phyloP scores from a whole-genome alignment of 169 alveolate species.

The Plasmodium billcollinsi region DNA sequence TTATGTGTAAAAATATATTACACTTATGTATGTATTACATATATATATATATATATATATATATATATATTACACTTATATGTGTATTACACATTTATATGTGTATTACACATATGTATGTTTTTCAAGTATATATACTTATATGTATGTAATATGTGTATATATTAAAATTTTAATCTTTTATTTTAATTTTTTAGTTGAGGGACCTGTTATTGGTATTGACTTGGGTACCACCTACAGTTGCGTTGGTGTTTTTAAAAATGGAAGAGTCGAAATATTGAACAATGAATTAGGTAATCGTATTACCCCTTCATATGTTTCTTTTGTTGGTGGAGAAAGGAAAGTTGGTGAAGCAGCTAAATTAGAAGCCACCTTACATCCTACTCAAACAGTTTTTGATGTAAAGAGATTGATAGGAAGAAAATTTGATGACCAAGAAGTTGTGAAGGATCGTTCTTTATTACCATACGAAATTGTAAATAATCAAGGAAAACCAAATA shows the following conservation, averaged over 20 bases:
- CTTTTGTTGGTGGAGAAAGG: constrained; percentile 97
- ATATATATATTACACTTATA: background rate
- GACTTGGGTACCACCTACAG: constrained; percentile 99
- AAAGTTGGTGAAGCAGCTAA: constrained; percentile 98
- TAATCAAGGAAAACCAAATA: constrained; percentile 95
- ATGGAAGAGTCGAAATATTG: constrained; percentile 98
- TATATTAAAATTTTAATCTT: background rate
- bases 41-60: background rate
- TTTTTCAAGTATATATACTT: no score
- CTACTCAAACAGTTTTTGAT: constrained; percentile 97
- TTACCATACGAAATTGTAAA: constrained; percentile 96
- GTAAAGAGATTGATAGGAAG: constrained; percentile 99
- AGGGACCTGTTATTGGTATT: constrained; percentile 97
- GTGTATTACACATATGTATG: background rate
- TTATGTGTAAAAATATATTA: no score
- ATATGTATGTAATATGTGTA: no score
- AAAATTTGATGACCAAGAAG: constrained; percentile 95
- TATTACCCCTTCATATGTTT: constrained; percentile 98
- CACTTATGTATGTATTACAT: background rate
- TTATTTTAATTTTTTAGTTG: constrained; percentile 75
- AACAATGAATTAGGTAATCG: constrained; percentile 95
- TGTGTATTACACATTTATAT: background rate
- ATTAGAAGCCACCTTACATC: constrained; percentile 97
- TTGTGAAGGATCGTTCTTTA: constrained; percentile 95
- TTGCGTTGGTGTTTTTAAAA: constrained; percentile 98